phyloP scores from a whole-genome alignment of 108 stramenopile species.

The Skeletonema menzelii region DNA sequence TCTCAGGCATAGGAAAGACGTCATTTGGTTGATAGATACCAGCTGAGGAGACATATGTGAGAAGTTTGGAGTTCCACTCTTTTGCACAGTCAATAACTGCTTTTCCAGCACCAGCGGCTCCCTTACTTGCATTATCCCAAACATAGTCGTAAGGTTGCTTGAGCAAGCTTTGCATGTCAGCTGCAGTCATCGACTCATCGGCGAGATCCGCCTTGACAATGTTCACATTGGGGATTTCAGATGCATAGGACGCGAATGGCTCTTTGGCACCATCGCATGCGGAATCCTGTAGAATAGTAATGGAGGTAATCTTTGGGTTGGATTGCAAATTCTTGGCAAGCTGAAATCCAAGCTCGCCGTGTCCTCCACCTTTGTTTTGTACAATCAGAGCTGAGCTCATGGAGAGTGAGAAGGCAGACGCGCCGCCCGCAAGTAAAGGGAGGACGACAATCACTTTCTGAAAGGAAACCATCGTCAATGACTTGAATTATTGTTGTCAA shows the following conservation, averaged over 20 bases:
- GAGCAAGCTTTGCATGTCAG: slow-evolving; percentile 51
- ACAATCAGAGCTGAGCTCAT: slow-evolving; percentile 83
- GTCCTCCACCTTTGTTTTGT: slow-evolving; percentile 89
- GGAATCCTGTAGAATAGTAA: slow-evolving; percentile 86
- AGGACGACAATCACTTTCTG: slow-evolving; percentile 13
- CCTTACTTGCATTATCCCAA: slow-evolving; percentile 86
- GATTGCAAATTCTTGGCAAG: slow-evolving; percentile 65
- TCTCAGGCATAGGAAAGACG: slow-evolving; percentile 80
- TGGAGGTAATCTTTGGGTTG: slow-evolving; percentile 70
- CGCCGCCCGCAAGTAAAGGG: slow-evolving; percentile 14
- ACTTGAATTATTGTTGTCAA: too few relatives aligned
- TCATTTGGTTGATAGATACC: slow-evolving; percentile 78
- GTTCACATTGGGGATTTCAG: slow-evolving; percentile 74
- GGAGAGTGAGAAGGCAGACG: slow-evolving; percentile 46
- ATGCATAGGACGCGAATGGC: slow-evolving; percentile 74
- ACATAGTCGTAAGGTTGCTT: slow-evolving; percentile 72
- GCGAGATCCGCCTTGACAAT: slow-evolving; percentile 70
- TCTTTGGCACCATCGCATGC: slow-evolving; percentile 71
- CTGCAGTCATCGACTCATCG: slow-evolving; percentile 73
- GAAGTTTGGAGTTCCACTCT: slow-evolving; percentile 70
- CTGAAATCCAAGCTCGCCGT: slow-evolving; percentile 84
- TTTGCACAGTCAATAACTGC: slow-evolving; percentile 70
- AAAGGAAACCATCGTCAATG: slow-evolving; percentile 23
- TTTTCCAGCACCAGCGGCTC: slow-evolving; percentile 66
- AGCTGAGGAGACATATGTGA: slow-evolving; percentile 75